These are phyloP conservation scores for Cochlearia excelsa DNA, from an alignment of 345 rosid genomes.

Conservation along the genomic window DNA sequence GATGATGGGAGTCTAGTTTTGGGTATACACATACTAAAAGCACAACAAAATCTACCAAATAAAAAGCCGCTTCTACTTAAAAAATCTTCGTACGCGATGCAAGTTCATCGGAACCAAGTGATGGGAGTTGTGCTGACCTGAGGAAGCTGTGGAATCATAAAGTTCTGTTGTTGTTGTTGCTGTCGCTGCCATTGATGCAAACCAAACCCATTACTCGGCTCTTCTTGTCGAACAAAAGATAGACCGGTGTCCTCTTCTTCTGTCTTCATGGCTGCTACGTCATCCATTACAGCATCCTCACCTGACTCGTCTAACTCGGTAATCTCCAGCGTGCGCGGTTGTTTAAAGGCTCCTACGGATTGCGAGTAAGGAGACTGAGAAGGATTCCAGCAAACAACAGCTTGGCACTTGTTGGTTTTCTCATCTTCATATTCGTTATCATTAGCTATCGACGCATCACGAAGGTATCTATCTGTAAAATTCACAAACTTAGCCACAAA, in stretches of 20 bases:
- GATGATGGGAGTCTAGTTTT: too few relatives aligned
- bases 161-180: constrained; percentile 50
- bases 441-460: constrained; percentile 19
- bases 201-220: constrained; percentile 22
- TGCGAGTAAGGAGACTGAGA: constrained; percentile 25
- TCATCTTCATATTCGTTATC: constrained; percentile 6
- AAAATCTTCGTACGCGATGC: too few relatives aligned
- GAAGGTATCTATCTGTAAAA: constrained; percentile 40
- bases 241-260: constrained; percentile 31
- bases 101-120: constrained; percentile 44
- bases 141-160: constrained; percentile 51
- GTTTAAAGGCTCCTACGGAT: constrained; percentile 11
- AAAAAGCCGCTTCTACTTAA: too few relatives aligned
- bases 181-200: constrained; percentile 46
- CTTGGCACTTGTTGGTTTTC: constrained; percentile 36
- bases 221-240: constrained; percentile 12
- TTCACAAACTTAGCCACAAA: too few relatives aligned
- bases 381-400: constrained; percentile 70
- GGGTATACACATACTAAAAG: too few relatives aligned
- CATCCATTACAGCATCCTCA: constrained; percentile 41
- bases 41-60: too few relatives aligned
- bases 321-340: constrained; percentile 31
- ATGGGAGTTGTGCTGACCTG: constrained; percentile 45
- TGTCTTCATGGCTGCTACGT: constrained; percentile 29
- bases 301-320: constrained; percentile 55